Conservation (phyloP, 495 filamentous ascomycete species). For the Amorphotheca resinae region DNA sequence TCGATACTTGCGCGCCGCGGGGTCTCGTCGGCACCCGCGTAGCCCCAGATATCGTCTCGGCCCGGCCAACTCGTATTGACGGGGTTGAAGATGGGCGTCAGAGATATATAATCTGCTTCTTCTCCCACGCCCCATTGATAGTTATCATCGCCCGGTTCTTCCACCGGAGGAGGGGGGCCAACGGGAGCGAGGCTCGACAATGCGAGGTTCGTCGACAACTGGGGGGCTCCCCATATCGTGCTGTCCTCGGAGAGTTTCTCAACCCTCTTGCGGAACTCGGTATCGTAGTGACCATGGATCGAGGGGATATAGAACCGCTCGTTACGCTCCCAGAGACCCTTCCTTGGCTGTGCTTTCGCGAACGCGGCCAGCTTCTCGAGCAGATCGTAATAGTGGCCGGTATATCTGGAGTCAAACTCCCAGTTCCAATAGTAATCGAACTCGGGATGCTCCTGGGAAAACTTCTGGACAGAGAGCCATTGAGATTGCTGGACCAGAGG, state of each 20-base stretch:
- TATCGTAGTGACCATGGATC: constrained; percentile 45
- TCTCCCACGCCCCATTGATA: constrained; percentile 65
- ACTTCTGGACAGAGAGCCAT: constrained; percentile 49
- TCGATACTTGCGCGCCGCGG: constrained; percentile 53
- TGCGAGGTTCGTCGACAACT: too few species aligned
- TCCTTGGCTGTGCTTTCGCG: constrained; percentile 48
- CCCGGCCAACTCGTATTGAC: constrained; percentile 49
- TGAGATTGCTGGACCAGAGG: constrained; percentile 40
- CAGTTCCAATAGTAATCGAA: constrained; percentile 70
- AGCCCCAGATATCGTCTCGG: constrained; percentile 49
- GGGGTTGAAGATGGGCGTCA: constrained; percentile 58
- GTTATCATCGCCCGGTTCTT: constrained; percentile 41
- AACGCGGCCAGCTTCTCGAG: constrained; percentile 47
- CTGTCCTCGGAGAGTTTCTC: constrained; percentile 30
- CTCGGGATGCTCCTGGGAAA: constrained; percentile 53
- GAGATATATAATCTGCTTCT: constrained; percentile 62
- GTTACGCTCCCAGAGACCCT: constrained; percentile 62
- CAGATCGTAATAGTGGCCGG: constrained; percentile 59
- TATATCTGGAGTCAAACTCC: constrained; percentile 58
- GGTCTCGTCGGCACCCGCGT: constrained; percentile 37
- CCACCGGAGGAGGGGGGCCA: constrained; percentile 46
- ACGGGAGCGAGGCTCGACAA: constrained; percentile 34
- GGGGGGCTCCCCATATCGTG: constrained; percentile 51
- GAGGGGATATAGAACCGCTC: constrained; percentile 58
- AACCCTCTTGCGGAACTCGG: constrained; percentile 38